Evolutionary conservation across 2,329 filamentous ascomycete genomes (phyloP).

Genomic region (Neurospora crassa): DNA sequence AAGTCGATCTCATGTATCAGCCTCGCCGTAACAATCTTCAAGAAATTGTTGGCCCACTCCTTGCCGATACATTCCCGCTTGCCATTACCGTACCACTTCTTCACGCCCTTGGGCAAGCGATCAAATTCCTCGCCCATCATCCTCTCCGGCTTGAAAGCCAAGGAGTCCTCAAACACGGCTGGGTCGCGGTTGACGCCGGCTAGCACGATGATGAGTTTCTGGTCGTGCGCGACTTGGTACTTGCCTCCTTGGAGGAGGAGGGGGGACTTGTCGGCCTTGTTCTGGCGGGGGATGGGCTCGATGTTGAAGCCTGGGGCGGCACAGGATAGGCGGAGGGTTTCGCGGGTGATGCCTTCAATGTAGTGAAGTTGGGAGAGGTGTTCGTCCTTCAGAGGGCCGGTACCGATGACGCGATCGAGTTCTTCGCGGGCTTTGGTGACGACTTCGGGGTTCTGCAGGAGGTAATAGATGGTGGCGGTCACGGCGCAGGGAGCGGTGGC

Average conservation of each 20-base stretch:
- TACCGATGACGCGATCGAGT: conserved; percentile 41
- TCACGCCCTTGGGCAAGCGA: conserved; percentile 32
- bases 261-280: conserved; percentile 29
- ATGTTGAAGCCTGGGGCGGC: conserved; percentile 47
- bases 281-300: conserved; percentile 33
- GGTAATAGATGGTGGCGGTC: conserved; percentile 37
- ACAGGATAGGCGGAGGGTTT: conserved; percentile 44
- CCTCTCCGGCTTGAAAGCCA: conserved; percentile 36
- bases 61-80: conserved; percentile 42
- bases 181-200: conserved; percentile 41
- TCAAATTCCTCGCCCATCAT: conserved; percentile 38
- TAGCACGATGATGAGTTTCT: conserved; percentile 39
- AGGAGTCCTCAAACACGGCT: conserved; percentile 35
- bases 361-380: conserved; percentile 44
- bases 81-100: conserved; percentile 43
- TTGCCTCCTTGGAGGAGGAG: conserved; percentile 38
- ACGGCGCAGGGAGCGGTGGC: conserved; percentile 38
- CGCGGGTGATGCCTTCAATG: conserved; percentile 42
- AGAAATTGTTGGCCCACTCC: conserved; percentile 39
- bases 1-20: conserved; percentile 37
- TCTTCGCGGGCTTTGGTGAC: conserved; percentile 42
- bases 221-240: conserved; percentile 39
- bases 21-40: conserved; percentile 30
- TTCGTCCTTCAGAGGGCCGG: conserved; percentile 32
- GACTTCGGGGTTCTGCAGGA: conserved; percentile 39